Base-by-base conservation (phyloP, 2,329 filamentous ascomycete genomes). In the Sphaceloma murrayae region DNA sequence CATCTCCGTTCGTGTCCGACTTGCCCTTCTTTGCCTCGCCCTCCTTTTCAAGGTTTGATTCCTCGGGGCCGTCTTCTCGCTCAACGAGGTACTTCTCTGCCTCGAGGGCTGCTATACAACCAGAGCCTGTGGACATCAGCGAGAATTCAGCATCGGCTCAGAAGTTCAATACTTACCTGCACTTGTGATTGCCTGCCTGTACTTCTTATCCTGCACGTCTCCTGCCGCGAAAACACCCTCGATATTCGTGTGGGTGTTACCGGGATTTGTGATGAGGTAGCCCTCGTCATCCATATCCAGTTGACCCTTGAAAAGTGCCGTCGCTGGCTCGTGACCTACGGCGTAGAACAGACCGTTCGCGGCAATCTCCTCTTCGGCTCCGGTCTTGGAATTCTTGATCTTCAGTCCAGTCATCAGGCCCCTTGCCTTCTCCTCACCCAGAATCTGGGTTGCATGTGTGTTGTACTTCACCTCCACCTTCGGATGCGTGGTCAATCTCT, bases 161-260 rank as follows among this genome's bases (percentile, higher is more conserved):
- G 17, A 21, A 16, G 30, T 6, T 39, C 13, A 14, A 22, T 53
- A 76, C 80, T 61, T 71, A 87, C 86, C 89, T 56, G 91, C 91
- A 68, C 88, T 95, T 52, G 91, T 98, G 54, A 98, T 93, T 34
- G 91, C 91, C 70, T 98, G 91, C 62, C 91, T 78, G 66, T 98
- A 98, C 61, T 82, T 79, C 80, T 96, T 98, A 64, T 98, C 93
- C 71, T 98, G 91, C 7, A 98, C 93, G 62, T 98, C 91, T 52
- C 91, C 91, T 7, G 89, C 91, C 27, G 91, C 91, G 61, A 95
- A 98, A 14, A 98, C 86, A 62, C 91, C 91, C 60, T 86, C 78
- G 4, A 95, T 66, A 65, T 78, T 94, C 36, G 91, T 98, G 59
- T 82, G 73, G 48, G 86, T 86, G 34, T 86, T 89, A 46, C 91